Base-by-base conservation (phyloP, 2,329 filamentous ascomycete species). In the Fulvia fulva region DNA sequence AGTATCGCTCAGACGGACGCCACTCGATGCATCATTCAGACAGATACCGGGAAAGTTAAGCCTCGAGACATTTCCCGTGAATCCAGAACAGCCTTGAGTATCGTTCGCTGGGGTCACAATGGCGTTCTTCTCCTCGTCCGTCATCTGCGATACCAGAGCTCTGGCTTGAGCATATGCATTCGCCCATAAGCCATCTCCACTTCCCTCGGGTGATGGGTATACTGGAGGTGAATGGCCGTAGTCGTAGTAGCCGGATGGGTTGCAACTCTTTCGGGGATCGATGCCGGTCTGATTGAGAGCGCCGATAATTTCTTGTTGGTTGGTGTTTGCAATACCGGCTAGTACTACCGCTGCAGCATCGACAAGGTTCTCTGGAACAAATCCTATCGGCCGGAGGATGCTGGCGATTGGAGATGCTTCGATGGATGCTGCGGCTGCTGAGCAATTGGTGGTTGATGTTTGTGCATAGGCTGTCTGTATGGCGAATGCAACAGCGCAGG, bases 1-100 rank as follows among this genome's bases (percentile, higher is more conserved):
- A 58, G 68, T 69, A 90, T 95, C 62, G 94, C 82, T 30, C 60
- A 69, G 69, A 7, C 71, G 68, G 28, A 76, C 69, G 14, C 72
- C 72, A 14, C 70, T 67, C 4, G 73, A 71, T 0, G 72, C 75
- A 58, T 77, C 75, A 12, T 74, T 71, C 1, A 77, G 64, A 53
- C 76, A 78, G 4, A 78, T 66, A 11, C 75, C 74, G n/a, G 65
- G 68, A 55, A 75, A 77, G 14, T 72, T 71, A 5, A 77, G 67
- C 5, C 74, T 64, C 11, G 67, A 60, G 11, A 77, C 73, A 12
- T 72, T 67, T 6, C 68, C 69, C 12, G 74, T 73, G 67, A 91
- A 90, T 28, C 89, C 76, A 32, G 86, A 67, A 55, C 75, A 77
- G 21, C 68, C 67, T 22, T 58, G 59, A 9, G 25, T 57, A 23